phyloP scores from a whole-genome alignment of 2,329 filamentous ascomycete species.

The Nigrospora osmanthi region DNA sequence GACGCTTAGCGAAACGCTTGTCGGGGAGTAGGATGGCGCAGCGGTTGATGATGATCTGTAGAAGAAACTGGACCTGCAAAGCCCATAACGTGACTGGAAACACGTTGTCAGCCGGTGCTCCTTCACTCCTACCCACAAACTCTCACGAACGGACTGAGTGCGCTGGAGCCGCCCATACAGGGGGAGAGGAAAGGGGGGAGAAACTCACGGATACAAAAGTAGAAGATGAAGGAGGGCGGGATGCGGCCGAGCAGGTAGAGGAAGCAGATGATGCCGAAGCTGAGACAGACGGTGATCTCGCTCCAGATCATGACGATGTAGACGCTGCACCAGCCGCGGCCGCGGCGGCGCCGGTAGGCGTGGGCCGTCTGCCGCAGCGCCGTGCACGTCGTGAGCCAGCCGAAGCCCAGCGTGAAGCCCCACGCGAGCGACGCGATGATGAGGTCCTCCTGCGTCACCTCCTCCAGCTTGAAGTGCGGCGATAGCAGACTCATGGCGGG shows the following conservation, averaged over 20 bases:
- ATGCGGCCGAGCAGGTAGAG: slow-evolving; percentile 10
- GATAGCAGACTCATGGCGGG: slow-evolving; percentile 6
- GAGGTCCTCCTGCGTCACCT: slow-evolving; percentile 13
- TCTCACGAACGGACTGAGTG: no score
- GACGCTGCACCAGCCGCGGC: slow-evolving; percentile 23
- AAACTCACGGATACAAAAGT: not conserved
- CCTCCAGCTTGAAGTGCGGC: slow-evolving; percentile 9
- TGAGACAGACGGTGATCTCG: slow-evolving; percentile 31
- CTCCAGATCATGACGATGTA: slow-evolving; percentile 42
- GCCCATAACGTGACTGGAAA: slow-evolving; percentile 26
- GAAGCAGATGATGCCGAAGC: slow-evolving; percentile 29
- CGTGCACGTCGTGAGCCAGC: slow-evolving; percentile 29
- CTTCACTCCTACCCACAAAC: no score
- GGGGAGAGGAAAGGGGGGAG: not conserved
- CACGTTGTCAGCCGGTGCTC: not conserved
- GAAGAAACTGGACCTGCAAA: slow-evolving; percentile 37
- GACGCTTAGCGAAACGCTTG: slow-evolving; percentile 20
- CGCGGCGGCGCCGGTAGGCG: slow-evolving; percentile 22
- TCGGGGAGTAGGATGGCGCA: slow-evolving; percentile 36
- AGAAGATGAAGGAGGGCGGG: slow-evolving; percentile 2
- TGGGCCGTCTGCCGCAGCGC: slow-evolving; percentile 25
- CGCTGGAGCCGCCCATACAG: no score
- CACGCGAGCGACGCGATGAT: slow-evolving; percentile 23
- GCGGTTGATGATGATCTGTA: slow-evolving; percentile 48
- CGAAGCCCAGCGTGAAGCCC: slow-evolving; percentile 32